Conservation (phyloP, 306 rosid species). For the Castanea mollissima region DNA sequence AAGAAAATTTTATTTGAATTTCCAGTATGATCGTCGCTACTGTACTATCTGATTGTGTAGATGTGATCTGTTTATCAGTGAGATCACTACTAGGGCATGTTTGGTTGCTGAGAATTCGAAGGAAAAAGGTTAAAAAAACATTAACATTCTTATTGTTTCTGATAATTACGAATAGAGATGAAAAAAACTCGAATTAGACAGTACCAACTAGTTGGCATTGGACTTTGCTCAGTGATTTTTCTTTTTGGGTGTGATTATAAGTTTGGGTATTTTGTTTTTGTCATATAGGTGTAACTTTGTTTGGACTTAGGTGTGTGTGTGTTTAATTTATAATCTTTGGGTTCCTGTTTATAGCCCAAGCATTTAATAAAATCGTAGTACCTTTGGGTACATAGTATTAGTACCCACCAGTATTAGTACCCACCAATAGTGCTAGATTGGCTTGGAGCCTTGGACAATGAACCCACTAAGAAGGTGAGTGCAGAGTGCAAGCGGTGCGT, state of each 20-base stretch:
- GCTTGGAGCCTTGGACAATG: constrained; percentile 5
- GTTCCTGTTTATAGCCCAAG: constrained; percentile 28
- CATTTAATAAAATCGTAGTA: constrained; percentile 12
- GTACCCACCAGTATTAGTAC: constrained; percentile 24
- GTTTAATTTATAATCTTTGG: background rate
- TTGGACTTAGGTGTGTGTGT: background rate
- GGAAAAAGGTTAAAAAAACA: background rate
- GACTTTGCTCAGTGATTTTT: background rate
- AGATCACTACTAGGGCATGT: background rate
- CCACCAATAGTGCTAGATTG: constrained; percentile 27
- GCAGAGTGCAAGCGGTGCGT: constrained; percentile 31
- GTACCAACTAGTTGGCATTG: background rate
- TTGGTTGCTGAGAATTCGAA: background rate
- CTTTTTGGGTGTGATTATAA: background rate
- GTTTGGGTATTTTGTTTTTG: background rate
- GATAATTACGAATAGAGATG: background rate
- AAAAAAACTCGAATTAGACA: background rate
- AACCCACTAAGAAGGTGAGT: background rate
- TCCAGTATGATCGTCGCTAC: background rate
- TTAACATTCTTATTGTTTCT: background rate
- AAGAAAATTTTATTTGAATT: background rate
- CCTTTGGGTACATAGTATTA: constrained; percentile 15
- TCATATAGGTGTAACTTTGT: background rate
- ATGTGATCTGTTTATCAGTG: background rate
- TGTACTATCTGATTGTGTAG: background rate